These are phyloP conservation scores for Backusella parvicylindrica DNA, from an alignment of 192 early-diverging fungal genomes.

Conservation along the genomic window DNA sequence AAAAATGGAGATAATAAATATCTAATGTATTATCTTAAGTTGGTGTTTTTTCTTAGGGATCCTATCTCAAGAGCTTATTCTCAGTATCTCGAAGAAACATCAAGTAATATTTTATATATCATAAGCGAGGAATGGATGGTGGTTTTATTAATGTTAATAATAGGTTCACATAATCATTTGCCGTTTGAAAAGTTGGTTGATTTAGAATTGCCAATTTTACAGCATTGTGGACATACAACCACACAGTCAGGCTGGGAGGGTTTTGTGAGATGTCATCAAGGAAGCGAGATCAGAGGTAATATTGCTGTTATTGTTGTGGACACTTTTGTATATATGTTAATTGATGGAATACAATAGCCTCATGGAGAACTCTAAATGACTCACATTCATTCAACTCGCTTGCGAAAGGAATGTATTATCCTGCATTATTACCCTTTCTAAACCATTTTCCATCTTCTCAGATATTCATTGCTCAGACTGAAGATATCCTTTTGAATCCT, in stretches of 20 bases:
- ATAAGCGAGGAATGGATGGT: too few relatives aligned
- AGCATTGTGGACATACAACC: constrained; percentile 28
- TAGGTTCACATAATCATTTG: neutral
- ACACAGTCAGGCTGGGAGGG: constrained; percentile 33
- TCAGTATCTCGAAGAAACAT: constrained; percentile 33
- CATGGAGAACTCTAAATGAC: neutral
- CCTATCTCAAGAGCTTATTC: constrained; percentile 51
- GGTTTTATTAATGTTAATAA: too few relatives aligned
- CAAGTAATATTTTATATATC: neutral
- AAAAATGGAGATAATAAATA: too few relatives aligned
- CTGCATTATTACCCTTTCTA: constrained; percentile 26
- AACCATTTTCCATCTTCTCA: constrained; percentile 29
- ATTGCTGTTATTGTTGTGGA: neutral
- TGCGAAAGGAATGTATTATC: constrained; percentile 34
- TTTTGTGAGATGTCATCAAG: constrained; percentile 31
- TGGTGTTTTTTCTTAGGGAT: constrained; percentile 47
- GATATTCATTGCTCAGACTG: constrained; percentile 24
- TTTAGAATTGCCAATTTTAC: constrained; percentile 30
- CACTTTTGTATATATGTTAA: neutral
- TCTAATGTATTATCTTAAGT: constrained; percentile 7
- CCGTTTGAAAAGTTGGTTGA: constrained; percentile 31
- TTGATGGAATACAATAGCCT: neutral
- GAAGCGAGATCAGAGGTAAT: constrained; percentile 29
- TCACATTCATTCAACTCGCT: constrained; percentile 21
- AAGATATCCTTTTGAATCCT: constrained; percentile 26